Evolutionary conservation across 345 rosid genomes (phyloP).

Genomic region (Citrus mangshanensis): DNA sequence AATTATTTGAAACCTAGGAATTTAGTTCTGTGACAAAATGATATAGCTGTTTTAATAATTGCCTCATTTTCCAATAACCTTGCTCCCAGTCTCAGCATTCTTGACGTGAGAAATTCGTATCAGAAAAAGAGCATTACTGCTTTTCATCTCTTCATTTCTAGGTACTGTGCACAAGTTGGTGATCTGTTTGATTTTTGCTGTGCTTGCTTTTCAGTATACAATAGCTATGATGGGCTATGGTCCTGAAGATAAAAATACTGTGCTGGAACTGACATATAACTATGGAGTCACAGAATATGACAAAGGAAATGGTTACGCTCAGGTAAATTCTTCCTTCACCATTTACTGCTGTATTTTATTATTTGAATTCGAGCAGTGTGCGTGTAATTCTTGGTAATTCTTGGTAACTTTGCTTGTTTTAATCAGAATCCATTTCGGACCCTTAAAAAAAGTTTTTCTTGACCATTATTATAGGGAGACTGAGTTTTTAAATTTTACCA

Average conservation of each 20-base stretch:
- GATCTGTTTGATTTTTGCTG: background rate
- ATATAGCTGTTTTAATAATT: background rate
- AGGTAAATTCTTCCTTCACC: conserved; percentile 34
- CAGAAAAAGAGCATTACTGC: background rate
- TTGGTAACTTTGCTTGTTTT: background rate
- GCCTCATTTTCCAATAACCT: background rate
- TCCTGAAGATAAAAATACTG: conserved; percentile 67
- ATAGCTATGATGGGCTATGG: conserved; percentile 81
- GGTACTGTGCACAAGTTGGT: background rate
- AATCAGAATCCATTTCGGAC: background rate
- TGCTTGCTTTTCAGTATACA: conserved; percentile 37
- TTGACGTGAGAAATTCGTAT: background rate
- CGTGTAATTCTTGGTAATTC: background rate
- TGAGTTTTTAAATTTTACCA: conserved; percentile 24
- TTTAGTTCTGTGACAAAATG: background rate
- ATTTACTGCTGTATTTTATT: background rate
- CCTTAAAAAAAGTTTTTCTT: background rate
- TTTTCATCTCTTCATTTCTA: background rate
- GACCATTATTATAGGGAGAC: background rate
- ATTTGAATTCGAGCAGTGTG: background rate
- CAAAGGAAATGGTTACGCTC: conserved; percentile 74
- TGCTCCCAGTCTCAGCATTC: background rate
- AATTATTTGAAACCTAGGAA: background rate
- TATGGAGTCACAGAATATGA: conserved; percentile 67
- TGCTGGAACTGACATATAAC: conserved; percentile 72